These are phyloP conservation scores for Clarkia xantiana DNA, from an alignment of 345 rosid genomes.

Conservation along the genomic window DNA sequence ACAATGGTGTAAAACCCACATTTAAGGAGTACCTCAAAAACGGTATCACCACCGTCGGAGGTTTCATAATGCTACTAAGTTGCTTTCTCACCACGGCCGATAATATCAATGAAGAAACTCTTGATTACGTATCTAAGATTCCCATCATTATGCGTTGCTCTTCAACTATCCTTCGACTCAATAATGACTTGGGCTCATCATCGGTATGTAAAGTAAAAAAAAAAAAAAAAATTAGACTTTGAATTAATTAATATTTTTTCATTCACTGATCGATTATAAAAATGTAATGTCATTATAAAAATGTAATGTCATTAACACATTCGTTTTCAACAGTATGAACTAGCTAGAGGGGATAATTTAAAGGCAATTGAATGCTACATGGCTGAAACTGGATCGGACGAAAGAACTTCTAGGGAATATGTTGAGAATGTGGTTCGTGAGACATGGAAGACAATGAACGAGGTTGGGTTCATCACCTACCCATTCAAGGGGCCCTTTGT, in stretches of 20 bases:
- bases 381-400: slow-evolving; percentile 7
- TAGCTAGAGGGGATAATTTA: slow-evolving; percentile 7
- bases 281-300: background rate
- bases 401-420: slow-evolving; percentile 3
- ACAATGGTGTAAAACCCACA: slow-evolving; percentile 10
- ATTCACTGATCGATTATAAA: background rate
- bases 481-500: background rate
- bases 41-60: slow-evolving; percentile 3
- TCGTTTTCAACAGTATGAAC: background rate
- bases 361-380: slow-evolving; percentile 12
- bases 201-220: slow-evolving; percentile 7
- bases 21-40: slow-evolving; percentile 9
- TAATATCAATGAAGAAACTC: slow-evolving; percentile 4
- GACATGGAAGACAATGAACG: slow-evolving; percentile 13
- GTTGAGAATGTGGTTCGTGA: background rate
- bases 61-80: slow-evolving; percentile 1
- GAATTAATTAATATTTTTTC: background rate
- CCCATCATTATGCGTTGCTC: slow-evolving; percentile 4
- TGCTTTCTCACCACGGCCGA: slow-evolving; percentile 1
- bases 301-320: background rate
- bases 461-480: background rate
- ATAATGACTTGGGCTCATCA: slow-evolving; percentile 11
- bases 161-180: slow-evolving; percentile 5
- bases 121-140: background rate
- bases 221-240: too few species aligned